Evolutionary conservation across 2,329 filamentous ascomycete species (phyloP), one percentile per base, ranked within the genome.

Genomic region (Endocalyx cinctus): DNA sequence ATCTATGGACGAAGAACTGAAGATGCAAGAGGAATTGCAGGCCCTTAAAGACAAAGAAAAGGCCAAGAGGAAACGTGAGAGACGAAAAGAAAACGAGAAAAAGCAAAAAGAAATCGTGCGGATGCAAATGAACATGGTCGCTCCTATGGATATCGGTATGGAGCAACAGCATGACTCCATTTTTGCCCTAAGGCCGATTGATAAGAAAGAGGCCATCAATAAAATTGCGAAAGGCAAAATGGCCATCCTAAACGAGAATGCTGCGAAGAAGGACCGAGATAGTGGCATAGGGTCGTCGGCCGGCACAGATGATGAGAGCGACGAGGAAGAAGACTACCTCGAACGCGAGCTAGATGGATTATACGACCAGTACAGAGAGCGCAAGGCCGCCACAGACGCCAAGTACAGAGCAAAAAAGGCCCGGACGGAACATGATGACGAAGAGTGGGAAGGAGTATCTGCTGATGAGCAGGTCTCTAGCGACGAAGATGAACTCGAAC

Each of bases 91-190:
- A 39, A 98, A 98, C 46, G 92, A 98, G 60, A 80, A 80, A 59
- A 97, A 94, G 62, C 86, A 92, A 48, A 92, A 86, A 48, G 92
- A 97, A 45, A 87, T 97, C 39, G 73, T 94, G n/a, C 81, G 92
- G 20, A 84, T 98, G 83, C 92, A 98, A 61, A 79, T 98, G 68
- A 83, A 96, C 64, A 98, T 98, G 92, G 83, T 82, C 3, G 85
- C 88, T 1, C 92, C 92, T 6, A 92, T 87, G 71, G 92, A 98
- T 45, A 95, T 98, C 43, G 92, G 92, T 52, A 77, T 94, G 65
- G 92, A 95, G 55, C 87, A 92, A 60, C 66, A 76, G 16, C 81
- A 87, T 26, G 85, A 87, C 28, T 71, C 85, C 17, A 92, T 95
- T 69, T 98, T 98, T 57, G 79, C 79, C 3, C 72, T 97, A 29